Evolutionary conservation across 352 stramenopile species (phyloP), one percentile per base, ranked within the genome.

Genomic region (Nannochloropsis limnetica): DNA sequence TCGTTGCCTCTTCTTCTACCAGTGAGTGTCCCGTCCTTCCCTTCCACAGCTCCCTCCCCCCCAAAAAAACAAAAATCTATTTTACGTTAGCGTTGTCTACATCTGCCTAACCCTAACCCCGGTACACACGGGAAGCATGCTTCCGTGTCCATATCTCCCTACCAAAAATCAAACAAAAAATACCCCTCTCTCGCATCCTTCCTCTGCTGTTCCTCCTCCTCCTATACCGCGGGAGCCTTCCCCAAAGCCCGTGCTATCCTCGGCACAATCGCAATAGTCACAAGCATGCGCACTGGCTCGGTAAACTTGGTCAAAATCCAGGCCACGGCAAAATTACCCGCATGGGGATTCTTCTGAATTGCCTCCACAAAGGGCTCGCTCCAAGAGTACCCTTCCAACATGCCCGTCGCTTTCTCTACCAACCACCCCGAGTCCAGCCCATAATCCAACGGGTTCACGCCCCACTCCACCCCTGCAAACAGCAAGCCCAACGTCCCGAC

Each of bases 261-360:
- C 27, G 90, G 90, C 23, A 88, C 88, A 22, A 92, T 61, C 4
- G 84, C 83, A 27, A 93, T 80, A 4, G 89, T 88, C 8, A 87
- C 74, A 27, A 83, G 81, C 37, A 94, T 84, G 82, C 91, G 82
- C 22, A 93, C 79, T 9, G 91, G 91, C 84, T 94, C 91, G 3
- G 90, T 92, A 80, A 93, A 90, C 80, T 94, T 94, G 23, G 88
- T 88, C 3, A 89, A 87, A 68, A 93, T 85, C 91, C 91, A 94
- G 14, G 91, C 90, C 17, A 94, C 86, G 14, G 82, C 90, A 81
- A 94, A 89, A 87, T 91, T 93, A 4, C 88, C 87, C 43, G 89
- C 85, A 80, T 88, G 80, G 11, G 90, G 90, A 84, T 93, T 90
- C 29, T 87, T 67, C 68, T 88, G 84, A 25, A 93, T 81, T 22